Evolutionary conservation across 2,329 filamentous ascomycete genomes (phyloP).

Genomic region (Graphilbum ipis-grandicollis): DNA sequence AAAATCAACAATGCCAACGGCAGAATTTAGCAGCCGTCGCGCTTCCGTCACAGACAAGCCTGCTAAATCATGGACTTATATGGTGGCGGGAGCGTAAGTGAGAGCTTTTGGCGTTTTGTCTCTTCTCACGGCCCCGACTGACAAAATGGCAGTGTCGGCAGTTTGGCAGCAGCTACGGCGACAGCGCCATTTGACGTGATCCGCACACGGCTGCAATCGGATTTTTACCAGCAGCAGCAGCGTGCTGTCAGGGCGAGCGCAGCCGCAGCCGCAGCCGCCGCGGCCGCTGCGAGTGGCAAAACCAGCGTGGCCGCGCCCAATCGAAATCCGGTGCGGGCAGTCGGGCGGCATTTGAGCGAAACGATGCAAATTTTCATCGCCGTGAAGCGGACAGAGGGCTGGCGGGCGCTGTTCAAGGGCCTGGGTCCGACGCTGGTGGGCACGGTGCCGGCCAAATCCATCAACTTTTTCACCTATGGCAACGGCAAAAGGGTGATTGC

Average conservation of each 20-base stretch:
- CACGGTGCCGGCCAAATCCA: constrained; percentile 74
- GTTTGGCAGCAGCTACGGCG: constrained; percentile 83
- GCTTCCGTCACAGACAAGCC: constrained; percentile 15
- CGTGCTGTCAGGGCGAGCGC: too few relatives aligned
- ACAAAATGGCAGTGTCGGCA: constrained; percentile 45
- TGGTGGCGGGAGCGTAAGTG: constrained; percentile 74
- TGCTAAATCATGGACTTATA: constrained; percentile 77
- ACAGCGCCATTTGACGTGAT: constrained; percentile 88
- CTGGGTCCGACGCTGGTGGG: constrained; percentile 80
- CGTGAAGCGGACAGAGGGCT: constrained; percentile 68
- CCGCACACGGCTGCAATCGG: constrained; percentile 83
- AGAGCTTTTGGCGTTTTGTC: not conserved
- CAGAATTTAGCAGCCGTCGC: not conserved
- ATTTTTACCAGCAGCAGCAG: constrained; percentile 81
- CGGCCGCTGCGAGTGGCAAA: too few relatives aligned
- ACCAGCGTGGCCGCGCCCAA: too few relatives aligned
- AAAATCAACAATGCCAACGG: too few relatives aligned
- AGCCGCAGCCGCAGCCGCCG: too few relatives aligned
- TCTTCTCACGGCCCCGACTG: not conserved
- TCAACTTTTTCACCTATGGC: constrained; percentile 88
- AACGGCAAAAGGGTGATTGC: constrained; percentile 77
- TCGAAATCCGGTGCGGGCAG: constrained; percentile 42
- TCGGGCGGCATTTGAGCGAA: constrained; percentile 60
- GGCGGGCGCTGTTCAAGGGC: constrained; percentile 81
- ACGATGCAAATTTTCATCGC: constrained; percentile 72